Percentiles rank a stretch among this genome's conserved stretches.
phyloP scores from a whole-genome alignment of 2,329 filamentous ascomycete genomes.

The Cyphellophora attinorum region DNA sequence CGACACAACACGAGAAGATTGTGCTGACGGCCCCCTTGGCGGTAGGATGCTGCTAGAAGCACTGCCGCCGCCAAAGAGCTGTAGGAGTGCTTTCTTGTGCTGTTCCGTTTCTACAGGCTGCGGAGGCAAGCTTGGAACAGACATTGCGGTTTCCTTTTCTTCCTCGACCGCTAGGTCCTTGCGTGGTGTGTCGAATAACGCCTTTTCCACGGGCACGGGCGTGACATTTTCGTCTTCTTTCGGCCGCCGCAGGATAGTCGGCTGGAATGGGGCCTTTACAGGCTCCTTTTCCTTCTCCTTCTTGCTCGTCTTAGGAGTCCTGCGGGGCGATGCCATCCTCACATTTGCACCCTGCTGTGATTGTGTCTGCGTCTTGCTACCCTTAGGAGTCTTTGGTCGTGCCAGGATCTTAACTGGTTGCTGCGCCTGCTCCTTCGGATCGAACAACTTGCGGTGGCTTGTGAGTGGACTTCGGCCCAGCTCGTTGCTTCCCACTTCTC shows the following conservation, averaged over 20 bases:
- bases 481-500: constrained; percentile 8
- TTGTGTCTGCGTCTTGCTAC: constrained; percentile 7
- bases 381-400: constrained; percentile 12
- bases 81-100: constrained; percentile 45
- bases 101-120: constrained; percentile 30
- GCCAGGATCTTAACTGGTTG: constrained; percentile 20
- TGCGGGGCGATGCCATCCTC: constrained; percentile 4
- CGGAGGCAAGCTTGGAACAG: constrained; percentile 6
- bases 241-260: constrained; percentile 44
- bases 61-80: constrained; percentile 49
- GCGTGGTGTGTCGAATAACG: too few species aligned
- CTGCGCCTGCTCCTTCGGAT: constrained; percentile 16
- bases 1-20: constrained; percentile 11
- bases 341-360: constrained; percentile 9
- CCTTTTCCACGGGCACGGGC: too few species aligned
- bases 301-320: constrained; percentile 16
- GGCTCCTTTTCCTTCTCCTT: constrained; percentile 18
- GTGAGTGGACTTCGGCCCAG: constrained; percentile 13
- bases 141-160: too few species aligned
- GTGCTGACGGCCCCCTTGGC: constrained; percentile 3
- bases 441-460: constrained; percentile 14
- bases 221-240: constrained; percentile 26
- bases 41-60: constrained; percentile 6
- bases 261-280: constrained; percentile 37
- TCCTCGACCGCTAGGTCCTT: too few species aligned